Evolutionary conservation across 225 moss, liverwort and hornwort species (phyloP).

Genomic region (Bryoerythrophyllum caledonicum): DNA sequence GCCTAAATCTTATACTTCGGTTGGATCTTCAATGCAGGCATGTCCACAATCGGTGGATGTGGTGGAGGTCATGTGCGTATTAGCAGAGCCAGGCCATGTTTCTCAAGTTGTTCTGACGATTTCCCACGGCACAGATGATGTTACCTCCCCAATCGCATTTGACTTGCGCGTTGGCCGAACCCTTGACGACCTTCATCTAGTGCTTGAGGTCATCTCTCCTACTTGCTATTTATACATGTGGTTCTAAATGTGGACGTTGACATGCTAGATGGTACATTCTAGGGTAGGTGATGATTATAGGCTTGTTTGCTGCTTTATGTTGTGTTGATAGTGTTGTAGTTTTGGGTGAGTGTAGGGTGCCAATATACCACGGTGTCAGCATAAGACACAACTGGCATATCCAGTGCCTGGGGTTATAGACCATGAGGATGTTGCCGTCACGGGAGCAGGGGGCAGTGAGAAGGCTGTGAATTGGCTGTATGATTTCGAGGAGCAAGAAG

Average conservation of each 20-base stretch:
- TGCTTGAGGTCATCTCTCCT: conserved; percentile 66
- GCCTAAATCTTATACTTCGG: conserved; percentile 12
- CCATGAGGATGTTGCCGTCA: conserved; percentile 66
- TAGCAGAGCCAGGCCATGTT: conserved; percentile 92
- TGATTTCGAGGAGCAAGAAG: conserved; percentile 98
- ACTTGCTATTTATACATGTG: conserved; percentile 1
- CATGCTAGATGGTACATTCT: too few relatives aligned
- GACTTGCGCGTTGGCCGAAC: conserved; percentile 77
- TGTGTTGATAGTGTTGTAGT: conserved; percentile 1
- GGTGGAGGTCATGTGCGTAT: conserved; percentile 79
- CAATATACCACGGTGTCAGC: conserved; percentile 80
- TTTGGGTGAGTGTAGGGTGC: conserved; percentile 61
- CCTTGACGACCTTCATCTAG: conserved; percentile 73
- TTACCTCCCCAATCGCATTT: conserved; percentile 75
- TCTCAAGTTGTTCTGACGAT: conserved; percentile 86
- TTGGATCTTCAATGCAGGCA: conserved; percentile 50
- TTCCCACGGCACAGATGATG: conserved; percentile 87
- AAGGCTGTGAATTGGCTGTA: conserved; percentile 89
- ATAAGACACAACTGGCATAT: conserved; percentile 75
- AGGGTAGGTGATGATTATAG: neutral
- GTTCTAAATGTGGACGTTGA: neutral
- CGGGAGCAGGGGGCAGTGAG: conserved; percentile 69
- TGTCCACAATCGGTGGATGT: conserved; percentile 78
- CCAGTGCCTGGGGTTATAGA: conserved; percentile 67
- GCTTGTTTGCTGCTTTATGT: conserved; percentile 1